Base-by-base conservation (phyloP, 1,139 yeast genomes). In the Suhomyces yuchorum region DNA sequence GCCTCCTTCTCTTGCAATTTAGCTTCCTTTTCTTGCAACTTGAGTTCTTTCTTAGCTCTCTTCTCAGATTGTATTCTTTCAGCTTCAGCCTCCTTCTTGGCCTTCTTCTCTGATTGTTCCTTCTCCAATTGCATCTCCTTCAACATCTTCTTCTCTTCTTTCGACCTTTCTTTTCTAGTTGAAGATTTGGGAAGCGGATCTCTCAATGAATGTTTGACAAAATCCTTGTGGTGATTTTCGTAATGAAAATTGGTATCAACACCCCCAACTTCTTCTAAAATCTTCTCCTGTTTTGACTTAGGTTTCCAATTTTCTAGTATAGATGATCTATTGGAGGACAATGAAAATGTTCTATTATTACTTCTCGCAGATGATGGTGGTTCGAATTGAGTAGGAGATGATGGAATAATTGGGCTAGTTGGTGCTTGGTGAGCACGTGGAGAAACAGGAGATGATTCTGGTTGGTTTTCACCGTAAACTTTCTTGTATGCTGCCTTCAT, bases 401-500 rank as follows among this genome's bases (percentile, higher is more conserved):
- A 23, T 7, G 44, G 40, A 15, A 17, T 19, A n/a, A 32, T 35
- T 5, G 44, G 43, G 22, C 42, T 40, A 1, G 23, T 15, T 18
- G 42, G 40, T 1, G 26, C 24, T 12, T 34, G 15, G 8, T 24
- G 39, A 3, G 37, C 24, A 6, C 33, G 23, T 22, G 24, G 28
- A 9, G 43, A 19, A 22, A 20, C 3, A n/a, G 40, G 37, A 11
- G 47, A 35, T 14, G 19, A 18, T 8, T 40, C 40, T 11, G 34
- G 35, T 15, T 32, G 43, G 32, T 39, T 40, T 26, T 61, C 61
- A 1, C 78, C 78, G 50, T 72, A 73, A 1, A 74, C 78, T 49
- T 65, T 70, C 47, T 68, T 67, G 58, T 67, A 64, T 1, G 79
- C 79, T 1, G 70, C 78, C 48, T 65, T 61, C 66, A 73, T 61